phyloP scores from a whole-genome alignment of 2,329 filamentous ascomycete species.

The Fusarium poae region DNA sequence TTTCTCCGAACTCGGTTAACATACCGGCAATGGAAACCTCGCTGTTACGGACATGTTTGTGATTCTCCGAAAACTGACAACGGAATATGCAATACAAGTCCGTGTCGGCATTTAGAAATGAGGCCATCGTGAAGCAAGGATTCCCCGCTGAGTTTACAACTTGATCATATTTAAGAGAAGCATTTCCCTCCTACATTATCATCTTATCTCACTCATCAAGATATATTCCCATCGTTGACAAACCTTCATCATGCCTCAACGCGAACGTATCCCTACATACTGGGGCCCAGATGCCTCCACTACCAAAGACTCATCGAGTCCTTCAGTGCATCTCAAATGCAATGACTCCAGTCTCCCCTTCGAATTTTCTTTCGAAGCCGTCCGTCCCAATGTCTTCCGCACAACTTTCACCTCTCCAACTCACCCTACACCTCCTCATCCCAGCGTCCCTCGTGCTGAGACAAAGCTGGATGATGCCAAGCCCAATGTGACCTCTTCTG shows the following conservation, averaged over 20 bases:
- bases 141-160: not conserved
- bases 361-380: constrained; percentile 72
- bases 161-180: not conserved
- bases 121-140: not conserved
- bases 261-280: constrained; percentile 47
- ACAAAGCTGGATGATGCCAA: constrained; percentile 51
- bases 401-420: constrained; percentile 73
- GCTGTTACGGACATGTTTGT: not conserved
- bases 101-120: constrained; percentile 1
- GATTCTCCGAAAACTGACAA: not conserved
- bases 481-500: constrained; percentile 50
- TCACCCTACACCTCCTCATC: constrained; percentile 75
- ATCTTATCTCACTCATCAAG: not conserved
- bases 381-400: constrained; percentile 74
- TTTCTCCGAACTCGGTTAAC: constrained; percentile 8
- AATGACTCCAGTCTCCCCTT: constrained; percentile 55
- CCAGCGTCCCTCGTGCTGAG: constrained; percentile 65
- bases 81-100: constrained; percentile 1
- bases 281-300: constrained; percentile 48
- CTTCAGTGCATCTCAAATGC: constrained; percentile 42
- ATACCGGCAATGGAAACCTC: not conserved
- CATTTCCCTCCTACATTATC: not conserved
- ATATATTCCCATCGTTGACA: not conserved
- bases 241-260: constrained; percentile 46
- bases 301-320: constrained; percentile 49